These are phyloP conservation scores for Trichoderma hamatum DNA, from an alignment of 2,329 filamentous ascomycete genomes.

Conservation along the genomic window DNA sequence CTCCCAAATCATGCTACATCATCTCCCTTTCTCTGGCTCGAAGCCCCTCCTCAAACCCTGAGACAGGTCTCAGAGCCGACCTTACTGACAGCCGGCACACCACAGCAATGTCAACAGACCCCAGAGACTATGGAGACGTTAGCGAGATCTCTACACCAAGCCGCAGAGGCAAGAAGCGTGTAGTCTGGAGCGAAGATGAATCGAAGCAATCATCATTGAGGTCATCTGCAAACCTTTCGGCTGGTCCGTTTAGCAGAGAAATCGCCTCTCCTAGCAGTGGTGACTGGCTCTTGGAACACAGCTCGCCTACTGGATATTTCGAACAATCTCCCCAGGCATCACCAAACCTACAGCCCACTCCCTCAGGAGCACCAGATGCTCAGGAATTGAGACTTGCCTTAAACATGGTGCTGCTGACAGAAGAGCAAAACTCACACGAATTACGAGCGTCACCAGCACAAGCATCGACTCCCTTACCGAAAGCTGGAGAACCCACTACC, in stretches of 20 bases:
- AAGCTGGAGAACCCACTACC: slow-evolving; percentile 11
- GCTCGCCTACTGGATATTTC: background rate
- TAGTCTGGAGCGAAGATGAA: slow-evolving; percentile 42
- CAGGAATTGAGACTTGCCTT: slow-evolving; percentile 44
- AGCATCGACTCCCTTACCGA: background rate
- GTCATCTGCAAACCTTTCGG: slow-evolving; percentile 12
- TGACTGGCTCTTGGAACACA: slow-evolving; percentile 13
- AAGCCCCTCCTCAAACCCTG: slow-evolving; percentile 24
- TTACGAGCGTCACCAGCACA: background rate
- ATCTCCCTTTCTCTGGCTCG: slow-evolving; percentile 19
- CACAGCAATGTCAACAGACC: slow-evolving; percentile 31
- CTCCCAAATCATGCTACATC: slow-evolving; percentile 21
- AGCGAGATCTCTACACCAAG: slow-evolving; percentile 39
- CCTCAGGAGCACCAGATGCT: slow-evolving; percentile 44
- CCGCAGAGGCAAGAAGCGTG: slow-evolving; percentile 47
- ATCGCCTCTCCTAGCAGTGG: slow-evolving; percentile 13
- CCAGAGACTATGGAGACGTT: slow-evolving; percentile 36
- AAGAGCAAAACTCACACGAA: slow-evolving; percentile 35
- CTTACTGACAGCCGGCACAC: slow-evolving; percentile 9
- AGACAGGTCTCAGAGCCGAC: slow-evolving; percentile 33
- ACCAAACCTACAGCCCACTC: slow-evolving; percentile 33
- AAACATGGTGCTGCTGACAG: slow-evolving; percentile 43
- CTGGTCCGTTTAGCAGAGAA: background rate
- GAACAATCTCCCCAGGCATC: slow-evolving; percentile 35
- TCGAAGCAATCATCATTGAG: slow-evolving; percentile 10